Base-by-base conservation (phyloP, 2,329 filamentous ascomycete genomes). In the Calonectria naviculata region DNA sequence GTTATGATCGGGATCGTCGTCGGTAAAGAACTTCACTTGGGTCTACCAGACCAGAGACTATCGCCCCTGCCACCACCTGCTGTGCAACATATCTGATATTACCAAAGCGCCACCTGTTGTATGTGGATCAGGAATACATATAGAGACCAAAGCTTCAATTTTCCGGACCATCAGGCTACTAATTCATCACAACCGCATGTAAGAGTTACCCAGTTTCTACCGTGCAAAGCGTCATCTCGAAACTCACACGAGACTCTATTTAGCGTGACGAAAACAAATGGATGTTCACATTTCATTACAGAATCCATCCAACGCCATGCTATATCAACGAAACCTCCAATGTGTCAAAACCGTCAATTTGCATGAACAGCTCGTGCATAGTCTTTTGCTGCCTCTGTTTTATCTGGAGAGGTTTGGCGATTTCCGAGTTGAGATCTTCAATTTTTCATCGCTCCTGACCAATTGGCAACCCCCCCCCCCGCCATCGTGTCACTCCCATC, bases 1-100 rank as follows among this genome's bases (percentile, higher is more conserved):
- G 75, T 31, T 46, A 74, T 44, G 75, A 78, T 68, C 71, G 73
- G 65, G 74, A 77, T 66, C 71, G 75, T 44, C 71, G 78, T 49
- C 72, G 76, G 29, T 79, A 63, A 74, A 67, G 12, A 24, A 29
- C 42, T 29, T 28, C 10, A n/a, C 56, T 24, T 15, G 5, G 15
- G n/a, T n/a, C 29, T n/a, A 36, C 36, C 49, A 28, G 26, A 44
- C 28, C 28, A 42, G 29, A 31, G 13, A 31, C n/a, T 19, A 17
- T 6, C 28, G 5, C 38, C 49, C 7, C 49, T 29, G 24, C 9
- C 42, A 28, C n/a, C n/a, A n/a, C n/a, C n/a, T n/a, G n/a, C n/a
- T 10, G 47, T 21, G 19, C 21, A 58, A 44, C 21, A 21, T 26
- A 65, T 41, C 56, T 52, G 38, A 62, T 19, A 49, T 47, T 46